Conservation (phyloP, 805 yeast species). For the Sungouiella blattae region DNA sequence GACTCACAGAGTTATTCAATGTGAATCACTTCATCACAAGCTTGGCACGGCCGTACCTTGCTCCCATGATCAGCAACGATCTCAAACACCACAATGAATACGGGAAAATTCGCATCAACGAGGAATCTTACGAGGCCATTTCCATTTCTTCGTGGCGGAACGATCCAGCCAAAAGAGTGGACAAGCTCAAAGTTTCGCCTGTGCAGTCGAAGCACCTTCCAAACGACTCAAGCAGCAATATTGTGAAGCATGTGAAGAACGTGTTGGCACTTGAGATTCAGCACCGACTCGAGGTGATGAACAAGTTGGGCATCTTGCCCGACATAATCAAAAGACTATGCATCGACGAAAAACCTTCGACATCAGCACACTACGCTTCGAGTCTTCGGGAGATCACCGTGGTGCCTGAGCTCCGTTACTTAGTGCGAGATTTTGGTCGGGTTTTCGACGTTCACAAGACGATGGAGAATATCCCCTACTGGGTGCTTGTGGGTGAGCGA, state of each 20-base stretch:
- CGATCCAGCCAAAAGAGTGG: slow-evolving; percentile 6
- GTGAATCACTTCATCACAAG: slow-evolving; percentile 92
- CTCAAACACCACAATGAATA: slow-evolving; percentile 59
- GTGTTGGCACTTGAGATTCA: slow-evolving; percentile 73
- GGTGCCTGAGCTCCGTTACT: slow-evolving; percentile 78
- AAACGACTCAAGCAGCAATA: slow-evolving; percentile 30
- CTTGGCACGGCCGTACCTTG: slow-evolving; percentile 88
- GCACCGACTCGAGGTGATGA: slow-evolving; percentile 77
- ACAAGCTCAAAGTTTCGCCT: slow-evolving; percentile 32
- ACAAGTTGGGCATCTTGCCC: slow-evolving; percentile 71
- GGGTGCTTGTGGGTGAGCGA: slow-evolving; percentile 87
- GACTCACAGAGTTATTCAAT: slow-evolving; percentile 87
- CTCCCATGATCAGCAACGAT: slow-evolving; percentile 83
- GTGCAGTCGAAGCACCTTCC: slow-evolving; percentile 27
- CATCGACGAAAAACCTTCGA: slow-evolving; percentile 73
- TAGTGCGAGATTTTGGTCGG: slow-evolving; percentile 67
- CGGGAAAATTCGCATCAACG: slow-evolving; percentile 21
- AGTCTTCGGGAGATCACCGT: slow-evolving; percentile 74
- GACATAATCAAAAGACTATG: slow-evolving; percentile 69
- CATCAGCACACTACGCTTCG: slow-evolving; percentile 61
- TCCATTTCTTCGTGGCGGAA: not conserved
- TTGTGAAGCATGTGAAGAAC: slow-evolving; percentile 41
- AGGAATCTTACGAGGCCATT: not conserved
- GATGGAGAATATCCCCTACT: slow-evolving; percentile 73
- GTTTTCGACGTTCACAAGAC: slow-evolving; percentile 74